Evolutionary conservation across 495 filamentous ascomycete species (phyloP), one percentile per base, ranked within the genome.

Genomic region (Corynascus novoguineensis): DNA sequence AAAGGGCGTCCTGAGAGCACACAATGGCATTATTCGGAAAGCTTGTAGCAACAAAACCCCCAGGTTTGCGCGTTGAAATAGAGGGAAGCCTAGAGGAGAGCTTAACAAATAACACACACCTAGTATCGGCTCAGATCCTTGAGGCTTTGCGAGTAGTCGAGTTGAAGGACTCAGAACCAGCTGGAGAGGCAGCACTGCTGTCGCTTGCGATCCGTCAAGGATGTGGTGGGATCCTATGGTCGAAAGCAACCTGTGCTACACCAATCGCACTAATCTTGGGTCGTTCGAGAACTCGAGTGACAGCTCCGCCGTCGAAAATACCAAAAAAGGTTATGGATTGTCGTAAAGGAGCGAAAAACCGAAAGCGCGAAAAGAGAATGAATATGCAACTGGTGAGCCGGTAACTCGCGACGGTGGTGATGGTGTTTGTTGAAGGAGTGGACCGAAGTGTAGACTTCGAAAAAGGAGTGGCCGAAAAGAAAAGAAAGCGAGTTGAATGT

Each of bases 381-480:
- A 41, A 59, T 9, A 40, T 29, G 25, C 41, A 45, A 49, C 32
- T 41, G 21, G 32, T 41, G 27, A 34, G 47, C 47, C 38, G 38
- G 40, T 17, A 29, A 45, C n/a, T n/a, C n/a, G 50, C 19, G 48
- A 45, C 25, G 27, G 29, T 4, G 42, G 17, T 22, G 53, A 38
- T 41, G 57, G 32, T 53, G 49, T 27, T 31, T 42, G 41, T 41
- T 22, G 51, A 63, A 66, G 54, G 63, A 66, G 57, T 59, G 60
- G 53, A 60, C 42, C 29, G 57, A 61, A 64, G 60, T 53, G 55
- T 15, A 53, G 49, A 17, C 31, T 37, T 49, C 19, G 31, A 50
- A 51, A 65, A 69, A 71, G 66, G 76, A 78, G 68, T 69, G 76
- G 67, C 71, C 67, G 60, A 57, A 48, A 57, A 58, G 50, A 60